Evolutionary conservation across 345 rosid genomes (phyloP), one percentile per base, ranked within the genome.

Genomic region (Rubroshorea leprosula): DNA sequence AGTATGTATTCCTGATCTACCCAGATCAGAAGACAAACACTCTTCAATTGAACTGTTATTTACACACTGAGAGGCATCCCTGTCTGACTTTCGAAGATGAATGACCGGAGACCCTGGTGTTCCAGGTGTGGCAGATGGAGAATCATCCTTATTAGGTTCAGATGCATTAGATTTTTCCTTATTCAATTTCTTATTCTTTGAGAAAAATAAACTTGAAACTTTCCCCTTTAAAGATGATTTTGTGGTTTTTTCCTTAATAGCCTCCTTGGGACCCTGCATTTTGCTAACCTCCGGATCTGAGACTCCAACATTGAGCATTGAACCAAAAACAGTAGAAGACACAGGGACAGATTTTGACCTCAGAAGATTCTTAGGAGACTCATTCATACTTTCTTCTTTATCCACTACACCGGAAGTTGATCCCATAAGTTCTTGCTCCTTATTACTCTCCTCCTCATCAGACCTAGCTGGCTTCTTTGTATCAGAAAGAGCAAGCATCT

Each of bases 401-500:
- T 59, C 59, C 60, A 72, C 58, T 70, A 72, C 72, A 62, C 65
- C 69, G 26, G 91, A 85, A 57, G 78, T 67, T 23, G 95, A 82
- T 56, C 70, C 76, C 70, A 74, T 74, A 4, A 63, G 58, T 66
- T 79, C 80, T 64, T 69, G 81, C 48, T 70, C 78, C 59, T 57
- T 72, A 23, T 55, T 72, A 47, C 18, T 57, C 61, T 17, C 66
- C 70, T 65, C 80, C 49, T 71, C 84, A 55, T 73, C 81, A 51
- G 68, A 58, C 62, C 49, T 71, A 27, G 51, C 55, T 14, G 72
- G 64, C 50, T 72, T 74, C 72, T 72, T 85, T 3, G 74, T 54
- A 69, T 83, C 89, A 46, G 84, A 79, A 29, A 94, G 87, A 21
- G 92, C 80, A 79, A 93, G 99, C 97, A 94, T 90, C 72, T 90